Conservation (phyloP, 495 filamentous ascomycete genomes). For the Xylaria intraflava region DNA sequence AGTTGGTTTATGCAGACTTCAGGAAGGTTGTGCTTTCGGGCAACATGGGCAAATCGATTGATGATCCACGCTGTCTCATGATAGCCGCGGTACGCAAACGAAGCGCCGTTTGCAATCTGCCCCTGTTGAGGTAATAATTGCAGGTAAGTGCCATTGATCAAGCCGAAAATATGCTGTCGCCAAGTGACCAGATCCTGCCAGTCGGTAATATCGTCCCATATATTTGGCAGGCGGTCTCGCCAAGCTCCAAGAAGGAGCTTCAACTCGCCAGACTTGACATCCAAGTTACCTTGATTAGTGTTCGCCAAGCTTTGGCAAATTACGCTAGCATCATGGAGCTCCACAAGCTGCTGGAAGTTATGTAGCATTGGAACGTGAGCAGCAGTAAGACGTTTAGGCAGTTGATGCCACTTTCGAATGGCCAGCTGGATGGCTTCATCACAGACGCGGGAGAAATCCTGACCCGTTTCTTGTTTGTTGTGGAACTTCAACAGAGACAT, state of each 20-base stretch:
- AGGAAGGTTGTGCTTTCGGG: conserved; percentile 90
- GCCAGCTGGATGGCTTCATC: conserved; percentile 96
- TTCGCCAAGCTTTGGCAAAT: conserved; percentile 82
- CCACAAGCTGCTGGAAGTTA: conserved; percentile 97
- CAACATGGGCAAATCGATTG: conserved; percentile 96
- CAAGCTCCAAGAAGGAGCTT: conserved; percentile 92
- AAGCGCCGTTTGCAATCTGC: conserved; percentile 69
- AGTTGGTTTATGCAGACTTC: conserved; percentile 97
- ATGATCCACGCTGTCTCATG: conserved; percentile 99
- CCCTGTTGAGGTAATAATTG: conserved; percentile 73
- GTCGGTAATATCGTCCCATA: conserved; percentile 98
- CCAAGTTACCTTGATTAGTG: conserved; percentile 79
- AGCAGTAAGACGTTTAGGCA: conserved; percentile 87
- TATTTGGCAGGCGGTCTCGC: conserved; percentile 91
- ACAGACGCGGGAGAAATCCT: conserved; percentile 80
- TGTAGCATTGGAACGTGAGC: conserved; percentile 93
- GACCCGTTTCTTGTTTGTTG: conserved; percentile 69
- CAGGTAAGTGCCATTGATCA: conserved; percentile 93
- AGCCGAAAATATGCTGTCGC: conserved; percentile 96
- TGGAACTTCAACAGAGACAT: conserved; percentile 92
- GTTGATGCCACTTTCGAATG: conserved; percentile 95
- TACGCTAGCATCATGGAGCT: conserved; percentile 94
- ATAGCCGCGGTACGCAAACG: conserved; percentile 92
- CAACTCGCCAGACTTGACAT: conserved; percentile 89
- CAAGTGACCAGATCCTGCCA: conserved; percentile 99